Percentiles rank a stretch among this genome's conserved stretches.
Evolutionary conservation across 441 rosid genomes (phyloP).

Genomic region (Pelargonium myrrhifolium): DNA sequence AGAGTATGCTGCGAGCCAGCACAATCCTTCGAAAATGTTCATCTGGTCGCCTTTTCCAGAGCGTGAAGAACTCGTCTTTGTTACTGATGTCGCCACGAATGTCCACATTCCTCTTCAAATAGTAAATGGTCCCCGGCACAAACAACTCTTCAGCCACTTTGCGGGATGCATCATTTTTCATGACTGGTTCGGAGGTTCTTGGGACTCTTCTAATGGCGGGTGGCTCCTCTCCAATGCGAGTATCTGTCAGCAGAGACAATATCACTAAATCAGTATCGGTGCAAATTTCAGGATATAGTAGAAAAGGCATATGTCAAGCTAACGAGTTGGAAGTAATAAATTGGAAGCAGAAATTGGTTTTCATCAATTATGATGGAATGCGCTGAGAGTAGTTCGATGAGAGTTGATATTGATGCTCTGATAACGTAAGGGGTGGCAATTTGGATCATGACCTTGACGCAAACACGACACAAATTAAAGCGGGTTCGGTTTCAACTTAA

Average conservation of each 20-base stretch:
- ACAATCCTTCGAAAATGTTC: slow-evolving; percentile 82
- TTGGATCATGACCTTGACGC: no score
- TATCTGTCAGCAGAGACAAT: slow-evolving; percentile 28
- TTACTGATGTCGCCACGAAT: slow-evolving; percentile 17
- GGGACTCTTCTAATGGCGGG: not conserved
- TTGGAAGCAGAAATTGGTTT: no score
- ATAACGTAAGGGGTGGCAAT: no score
- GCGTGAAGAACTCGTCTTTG: slow-evolving; percentile 47
- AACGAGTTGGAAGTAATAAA: no score
- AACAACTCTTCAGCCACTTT: slow-evolving; percentile 51
- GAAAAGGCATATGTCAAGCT: no score
- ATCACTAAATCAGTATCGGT: slow-evolving; percentile 5
- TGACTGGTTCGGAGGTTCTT: slow-evolving; percentile 20
- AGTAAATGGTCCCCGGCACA: slow-evolving; percentile 73
- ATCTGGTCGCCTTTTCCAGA: slow-evolving; percentile 71
- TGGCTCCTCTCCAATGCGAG: slow-evolving; percentile 18
- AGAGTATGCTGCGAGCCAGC: slow-evolving; percentile 67
- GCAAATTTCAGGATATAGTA: not conserved
- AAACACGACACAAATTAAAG: no score
- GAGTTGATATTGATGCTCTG: no score
- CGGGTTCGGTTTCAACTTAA: no score
- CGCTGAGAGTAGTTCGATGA: no score
- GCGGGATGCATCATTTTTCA: slow-evolving; percentile 19
- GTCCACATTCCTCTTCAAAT: slow-evolving; percentile 52
- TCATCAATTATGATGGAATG: no score